Percentiles rank a stretch among this genome's conserved stretches.
Conservation (phyloP, 2,329 filamentous ascomycete genomes). For the Ophiosphaerella narmari region DNA sequence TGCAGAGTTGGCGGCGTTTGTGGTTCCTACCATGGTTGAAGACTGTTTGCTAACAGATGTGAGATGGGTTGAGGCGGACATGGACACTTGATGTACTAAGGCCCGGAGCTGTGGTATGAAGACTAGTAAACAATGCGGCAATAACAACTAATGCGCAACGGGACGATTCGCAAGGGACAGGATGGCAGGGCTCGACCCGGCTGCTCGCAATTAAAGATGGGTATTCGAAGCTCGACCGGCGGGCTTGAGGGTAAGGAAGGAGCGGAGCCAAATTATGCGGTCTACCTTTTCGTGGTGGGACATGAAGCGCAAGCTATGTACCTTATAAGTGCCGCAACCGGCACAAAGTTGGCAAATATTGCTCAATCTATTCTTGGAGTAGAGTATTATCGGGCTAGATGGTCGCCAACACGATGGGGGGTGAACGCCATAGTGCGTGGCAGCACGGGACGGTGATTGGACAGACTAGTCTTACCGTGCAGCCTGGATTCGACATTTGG, state of each 20-base stretch:
- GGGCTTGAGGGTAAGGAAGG: conserved; percentile 49
- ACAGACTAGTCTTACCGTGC: conserved; percentile 26
- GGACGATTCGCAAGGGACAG: conserved; percentile 50
- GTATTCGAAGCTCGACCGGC: conserved; percentile 56
- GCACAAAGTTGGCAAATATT: conserved; percentile 47
- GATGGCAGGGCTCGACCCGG: conserved; percentile 47
- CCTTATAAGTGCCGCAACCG: conserved; percentile 53
- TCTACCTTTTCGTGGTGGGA: conserved; percentile 41
- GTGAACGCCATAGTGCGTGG: conserved; percentile 33
- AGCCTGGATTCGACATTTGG: conserved; percentile 40
- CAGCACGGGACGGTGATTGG: conserved; percentile 35
- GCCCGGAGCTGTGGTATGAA: conserved; percentile 48
- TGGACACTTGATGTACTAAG: conserved; percentile 51
- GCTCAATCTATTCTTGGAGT: conserved; percentile 56
- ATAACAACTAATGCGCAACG: conserved; percentile 48
- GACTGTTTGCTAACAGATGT: conserved; percentile 48
- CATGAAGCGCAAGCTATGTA: conserved; percentile 45
- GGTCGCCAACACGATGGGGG: conserved; percentile 37
- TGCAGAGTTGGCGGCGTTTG: conserved; percentile 55
- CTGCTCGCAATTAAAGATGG: conserved; percentile 52
- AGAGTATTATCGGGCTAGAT: conserved; percentile 25
- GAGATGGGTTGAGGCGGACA: conserved; percentile 54
- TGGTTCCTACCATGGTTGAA: conserved; percentile 57
- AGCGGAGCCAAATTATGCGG: conserved; percentile 55
- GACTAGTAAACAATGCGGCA: conserved; percentile 48